Evolutionary conservation across 306 rosid species (phyloP).

Genomic region (Prunus armeniaca): DNA sequence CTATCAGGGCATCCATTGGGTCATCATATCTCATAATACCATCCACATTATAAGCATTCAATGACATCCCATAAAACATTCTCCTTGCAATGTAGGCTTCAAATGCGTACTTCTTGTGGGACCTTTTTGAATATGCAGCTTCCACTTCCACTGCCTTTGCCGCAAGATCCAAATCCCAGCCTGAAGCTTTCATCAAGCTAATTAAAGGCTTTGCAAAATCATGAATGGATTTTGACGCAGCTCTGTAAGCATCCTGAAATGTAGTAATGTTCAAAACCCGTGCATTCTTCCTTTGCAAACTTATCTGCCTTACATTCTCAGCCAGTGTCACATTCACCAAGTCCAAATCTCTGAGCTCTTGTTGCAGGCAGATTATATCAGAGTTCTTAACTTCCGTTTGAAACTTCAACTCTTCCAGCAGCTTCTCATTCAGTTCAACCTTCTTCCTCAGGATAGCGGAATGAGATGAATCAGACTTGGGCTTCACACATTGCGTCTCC

Average conservation of each 20-base stretch:
- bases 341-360: conserved; percentile 43
- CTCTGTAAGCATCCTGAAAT: conserved; percentile 45
- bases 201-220: conserved; percentile 82
- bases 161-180: conserved; percentile 80
- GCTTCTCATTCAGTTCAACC: conserved; percentile 39
- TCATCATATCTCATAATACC: conserved; percentile 54
- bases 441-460: conserved; percentile 35
- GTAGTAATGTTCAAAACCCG: conserved; percentile 32
- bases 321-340: conserved; percentile 30
- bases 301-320: conserved; percentile 42
- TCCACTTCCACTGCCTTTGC: conserved; percentile 47
- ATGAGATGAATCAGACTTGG: conserved; percentile 20
- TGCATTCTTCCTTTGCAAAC: conserved; percentile 39
- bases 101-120: conserved; percentile 76
- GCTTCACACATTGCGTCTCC: conserved; percentile 35
- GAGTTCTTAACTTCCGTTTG: conserved; percentile 43
- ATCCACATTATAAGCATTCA: conserved; percentile 35
- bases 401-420: conserved; percentile 52
- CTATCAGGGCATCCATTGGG: conserved; percentile 55
- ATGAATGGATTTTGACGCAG: conserved; percentile 65
- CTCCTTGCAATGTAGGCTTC: conserved; percentile 72
- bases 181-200: conserved; percentile 72
- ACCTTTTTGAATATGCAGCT: conserved; percentile 56
- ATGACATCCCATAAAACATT: conserved; percentile 52
- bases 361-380: conserved; percentile 37